These are phyloP conservation scores for Stentor roeselii DNA, from an alignment of 73 alveolate genomes.

Conservation along the genomic window DNA sequence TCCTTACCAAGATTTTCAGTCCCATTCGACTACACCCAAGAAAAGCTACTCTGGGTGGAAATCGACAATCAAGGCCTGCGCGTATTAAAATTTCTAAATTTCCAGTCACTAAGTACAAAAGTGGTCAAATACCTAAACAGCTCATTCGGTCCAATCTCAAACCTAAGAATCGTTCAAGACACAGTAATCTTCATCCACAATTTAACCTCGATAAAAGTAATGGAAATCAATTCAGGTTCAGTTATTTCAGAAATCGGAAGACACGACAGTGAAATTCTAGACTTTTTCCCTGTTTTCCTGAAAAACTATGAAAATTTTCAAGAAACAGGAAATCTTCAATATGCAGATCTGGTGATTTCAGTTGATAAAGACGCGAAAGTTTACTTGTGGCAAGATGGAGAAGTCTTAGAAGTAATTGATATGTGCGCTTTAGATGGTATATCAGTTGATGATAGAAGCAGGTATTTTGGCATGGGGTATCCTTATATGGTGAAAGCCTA, in stretches of 20 bases:
- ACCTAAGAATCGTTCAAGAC: background rate
- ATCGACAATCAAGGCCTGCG: background rate
- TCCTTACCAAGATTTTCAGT: background rate
- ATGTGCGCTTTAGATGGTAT: background rate
- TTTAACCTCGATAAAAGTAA: background rate
- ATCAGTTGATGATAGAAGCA: background rate
- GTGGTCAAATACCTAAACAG: background rate
- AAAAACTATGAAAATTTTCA: background rate
- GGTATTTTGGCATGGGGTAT: slow-evolving; percentile 25
- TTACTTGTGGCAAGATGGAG: slow-evolving; percentile 15
- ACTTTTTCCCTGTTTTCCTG: background rate
- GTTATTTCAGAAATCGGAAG: background rate
- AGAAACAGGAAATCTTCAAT: background rate
- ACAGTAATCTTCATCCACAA: background rate
- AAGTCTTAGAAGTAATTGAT: background rate
- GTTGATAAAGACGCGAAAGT: slow-evolving; percentile 13
- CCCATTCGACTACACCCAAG: background rate
- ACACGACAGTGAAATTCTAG: background rate
- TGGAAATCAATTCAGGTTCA: background rate
- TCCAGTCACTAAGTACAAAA: background rate
- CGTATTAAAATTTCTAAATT: background rate
- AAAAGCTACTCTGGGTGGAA: slow-evolving; percentile 15
- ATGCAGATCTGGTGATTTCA: background rate
- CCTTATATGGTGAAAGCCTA: slow-evolving; percentile 20
- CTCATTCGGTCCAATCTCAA: background rate